Evolutionary conservation across 2,329 filamentous ascomycete genomes (phyloP), one percentile per base, ranked within the genome.

Genomic region (Chrysoporthe puriensis): DNA sequence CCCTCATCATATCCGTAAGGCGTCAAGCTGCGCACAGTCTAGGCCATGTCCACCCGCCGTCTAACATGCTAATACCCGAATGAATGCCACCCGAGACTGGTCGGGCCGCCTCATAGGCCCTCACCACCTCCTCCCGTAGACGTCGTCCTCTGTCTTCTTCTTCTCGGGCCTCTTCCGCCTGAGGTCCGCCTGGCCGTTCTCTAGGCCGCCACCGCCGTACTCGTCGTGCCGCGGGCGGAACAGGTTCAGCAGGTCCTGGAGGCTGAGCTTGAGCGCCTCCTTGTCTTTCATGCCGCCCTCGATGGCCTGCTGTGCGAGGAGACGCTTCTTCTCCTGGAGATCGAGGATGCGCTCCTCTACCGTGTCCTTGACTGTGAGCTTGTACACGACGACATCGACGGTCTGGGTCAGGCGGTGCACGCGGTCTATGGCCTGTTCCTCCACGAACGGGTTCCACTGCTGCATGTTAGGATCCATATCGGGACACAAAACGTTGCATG

Each of bases 371-470:
- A 99, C 90, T 2, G 94, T 97, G 74, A 99, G 88, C 74, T 96
- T 96, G 84, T 97, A 99, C 71, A 99, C 93, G 66, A 95, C 88
- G 44, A 99, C 96, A 76, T 98, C 94, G 52, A 95, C 86, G 1
- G 93, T 97, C 79, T 99, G 96, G 52, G 97, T 98, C 64, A 99
- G 90, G n/a, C 96, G 93, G 77, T 99, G 96, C 36, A 99, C 96
- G 65, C 96, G 93, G 79, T 99, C 96, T 73, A 99, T 99, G 61
- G 96, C 96, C 83, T 99, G 96, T 78, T 99, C 96, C 82, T 99
- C 96, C 44, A 99, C 93, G 76, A 99, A 99, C 87, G 92, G 73
- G 66, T 40, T 65, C 56, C 42, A 44, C 60, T 62, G 40, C 1
- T n/a, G 4, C 1, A 18, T 43, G 70, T 71, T 63, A 72, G 67